phyloP scores from a whole-genome alignment of 2,329 filamentous ascomycete genomes.

The Septoria linicola region DNA sequence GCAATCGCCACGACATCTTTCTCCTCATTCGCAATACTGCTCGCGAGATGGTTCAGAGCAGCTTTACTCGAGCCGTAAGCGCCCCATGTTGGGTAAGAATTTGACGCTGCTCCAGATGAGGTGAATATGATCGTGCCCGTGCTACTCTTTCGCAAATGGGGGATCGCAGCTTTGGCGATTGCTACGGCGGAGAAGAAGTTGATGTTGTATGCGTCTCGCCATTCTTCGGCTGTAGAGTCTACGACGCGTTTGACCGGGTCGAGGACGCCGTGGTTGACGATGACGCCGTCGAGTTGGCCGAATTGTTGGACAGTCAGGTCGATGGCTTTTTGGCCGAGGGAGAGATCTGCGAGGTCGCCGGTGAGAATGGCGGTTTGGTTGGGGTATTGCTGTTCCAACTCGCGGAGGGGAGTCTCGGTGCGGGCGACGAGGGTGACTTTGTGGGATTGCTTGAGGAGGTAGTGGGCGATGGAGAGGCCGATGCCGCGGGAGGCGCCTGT shows the following conservation, averaged over 20 bases:
- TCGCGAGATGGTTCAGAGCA: slow-evolving; percentile 74
- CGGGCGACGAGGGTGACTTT: slow-evolving; percentile 60
- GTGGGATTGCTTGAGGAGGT: slow-evolving; percentile 49
- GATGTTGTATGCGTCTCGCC: slow-evolving; percentile 73
- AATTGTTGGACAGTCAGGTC: slow-evolving; percentile 63
- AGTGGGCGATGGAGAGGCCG: slow-evolving; percentile 59
- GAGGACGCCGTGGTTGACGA: slow-evolving; percentile 84
- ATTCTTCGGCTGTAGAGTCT: slow-evolving; percentile 68
- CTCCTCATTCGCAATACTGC: slow-evolving; percentile 74
- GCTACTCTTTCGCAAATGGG: slow-evolving; percentile 61
- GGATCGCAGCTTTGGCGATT: slow-evolving; percentile 72
- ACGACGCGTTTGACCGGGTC: slow-evolving; percentile 71
- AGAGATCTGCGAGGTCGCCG: slow-evolving; percentile 58
- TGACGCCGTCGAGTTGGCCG: slow-evolving; percentile 71
- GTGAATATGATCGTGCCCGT: slow-evolving; percentile 73
- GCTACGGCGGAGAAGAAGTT: slow-evolving; percentile 84
- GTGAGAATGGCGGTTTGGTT: slow-evolving; percentile 56
- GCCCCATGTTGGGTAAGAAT: slow-evolving; percentile 70
- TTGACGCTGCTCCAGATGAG: slow-evolving; percentile 72
- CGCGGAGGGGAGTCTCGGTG: slow-evolving; percentile 53
- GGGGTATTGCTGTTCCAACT: slow-evolving; percentile 53
- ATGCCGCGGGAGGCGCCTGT: slow-evolving; percentile 68
- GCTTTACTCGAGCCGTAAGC: slow-evolving; percentile 82
- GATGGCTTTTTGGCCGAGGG: slow-evolving; percentile 60
- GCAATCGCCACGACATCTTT: slow-evolving; percentile 70